Conservation (phyloP, 2,329 filamentous ascomycete genomes). For the Epichloe hybrida region DNA sequence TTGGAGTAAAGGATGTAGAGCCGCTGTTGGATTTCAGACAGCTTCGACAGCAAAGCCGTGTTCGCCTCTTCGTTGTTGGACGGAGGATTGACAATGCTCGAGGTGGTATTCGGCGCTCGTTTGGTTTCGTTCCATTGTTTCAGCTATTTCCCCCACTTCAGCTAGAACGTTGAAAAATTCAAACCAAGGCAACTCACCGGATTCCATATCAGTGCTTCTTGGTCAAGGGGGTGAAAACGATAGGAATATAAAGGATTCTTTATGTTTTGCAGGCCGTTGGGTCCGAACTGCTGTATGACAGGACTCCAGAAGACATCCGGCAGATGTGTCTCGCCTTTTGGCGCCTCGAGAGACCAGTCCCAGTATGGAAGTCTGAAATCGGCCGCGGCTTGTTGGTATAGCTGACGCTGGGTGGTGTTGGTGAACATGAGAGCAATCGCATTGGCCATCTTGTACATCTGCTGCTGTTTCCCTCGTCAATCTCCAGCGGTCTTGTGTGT, state of each 20-base stretch:
- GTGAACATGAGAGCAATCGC: conserved; percentile 36
- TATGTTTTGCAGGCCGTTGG: conserved; percentile 41
- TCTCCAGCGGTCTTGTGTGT: not conserved
- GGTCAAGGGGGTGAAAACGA: conserved; percentile 45
- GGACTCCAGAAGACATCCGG: conserved; percentile 32
- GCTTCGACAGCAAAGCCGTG: conserved; percentile 28
- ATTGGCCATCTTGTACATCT: conserved; percentile 22
- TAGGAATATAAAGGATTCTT: conserved; percentile 50
- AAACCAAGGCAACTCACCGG: conserved; percentile 34
- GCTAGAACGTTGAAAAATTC: not conserved
- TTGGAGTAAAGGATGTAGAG: conserved; percentile 55
- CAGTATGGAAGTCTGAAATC: conserved; percentile 45
- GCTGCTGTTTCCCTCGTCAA: conserved; percentile 19
- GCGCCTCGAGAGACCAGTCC: conserved; percentile 42
- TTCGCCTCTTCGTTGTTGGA: conserved; percentile 48
- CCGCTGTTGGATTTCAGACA: conserved; percentile 43
- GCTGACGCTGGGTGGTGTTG: conserved; percentile 27
- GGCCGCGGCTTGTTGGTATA: conserved; percentile 37
- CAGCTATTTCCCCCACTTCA: conserved; percentile 27
- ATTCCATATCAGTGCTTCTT: conserved; percentile 41
- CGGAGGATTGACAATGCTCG: conserved; percentile 16
- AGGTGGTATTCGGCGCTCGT: conserved; percentile 32
- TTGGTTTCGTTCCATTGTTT: conserved; percentile 47
- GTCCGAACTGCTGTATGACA: conserved; percentile 39
- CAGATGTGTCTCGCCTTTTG: conserved; percentile 33